phyloP scores from a whole-genome alignment of 495 filamentous ascomycete species.

The Podospora australis region DNA sequence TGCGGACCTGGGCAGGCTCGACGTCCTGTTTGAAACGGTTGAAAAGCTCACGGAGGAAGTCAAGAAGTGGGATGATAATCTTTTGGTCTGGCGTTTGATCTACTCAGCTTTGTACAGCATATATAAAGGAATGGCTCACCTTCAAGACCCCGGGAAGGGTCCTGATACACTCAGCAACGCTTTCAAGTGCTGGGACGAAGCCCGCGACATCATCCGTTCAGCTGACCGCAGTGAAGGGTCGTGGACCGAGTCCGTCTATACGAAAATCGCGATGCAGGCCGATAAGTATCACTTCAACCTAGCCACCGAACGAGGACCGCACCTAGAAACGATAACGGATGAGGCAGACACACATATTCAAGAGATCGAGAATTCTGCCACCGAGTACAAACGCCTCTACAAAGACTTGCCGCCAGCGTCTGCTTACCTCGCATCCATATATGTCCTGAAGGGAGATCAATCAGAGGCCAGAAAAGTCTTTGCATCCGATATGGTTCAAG shows the following conservation, averaged over 20 bases:
- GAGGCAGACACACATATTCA: neutral
- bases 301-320: neutral
- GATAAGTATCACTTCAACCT: neutral
- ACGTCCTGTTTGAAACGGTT: neutral
- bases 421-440: neutral
- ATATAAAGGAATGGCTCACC: neutral
- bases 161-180: neutral
- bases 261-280: neutral
- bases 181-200: no score
- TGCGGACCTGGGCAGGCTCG: neutral
- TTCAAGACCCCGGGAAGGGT: neutral
- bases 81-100: neutral
- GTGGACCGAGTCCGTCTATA: neutral
- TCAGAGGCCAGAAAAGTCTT: neutral
- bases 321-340: neutral
- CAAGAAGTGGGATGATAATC: neutral
- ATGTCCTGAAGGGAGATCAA: neutral
- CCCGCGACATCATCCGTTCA: no score
- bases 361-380: neutral
- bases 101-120: no score
- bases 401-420: neutral
- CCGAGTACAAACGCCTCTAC: neutral
- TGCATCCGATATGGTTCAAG: neutral
- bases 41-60: neutral
- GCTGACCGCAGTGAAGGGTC: no score